phyloP scores from a whole-genome alignment of 129 eudicot genomes.

The Artemisia annua region DNA sequence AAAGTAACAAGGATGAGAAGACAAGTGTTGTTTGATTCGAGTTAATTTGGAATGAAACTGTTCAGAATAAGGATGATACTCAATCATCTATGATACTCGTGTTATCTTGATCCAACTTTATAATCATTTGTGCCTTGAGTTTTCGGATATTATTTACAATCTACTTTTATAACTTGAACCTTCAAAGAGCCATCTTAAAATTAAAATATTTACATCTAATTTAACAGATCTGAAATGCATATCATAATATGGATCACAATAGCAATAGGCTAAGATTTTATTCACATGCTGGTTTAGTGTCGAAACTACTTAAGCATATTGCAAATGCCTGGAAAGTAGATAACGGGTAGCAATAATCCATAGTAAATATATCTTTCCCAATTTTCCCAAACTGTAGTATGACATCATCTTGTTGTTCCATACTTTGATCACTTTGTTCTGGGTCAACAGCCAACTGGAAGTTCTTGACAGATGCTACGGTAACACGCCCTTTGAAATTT shows the following conservation, averaged over 20 bases:
- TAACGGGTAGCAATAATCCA: slow-evolving; percentile 73
- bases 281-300: slow-evolving; percentile 77
- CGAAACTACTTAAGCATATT: slow-evolving; percentile 71
- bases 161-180: not conserved
- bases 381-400: slow-evolving; percentile 78
- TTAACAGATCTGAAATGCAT: not conserved
- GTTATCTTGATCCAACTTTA: slow-evolving; percentile 11
- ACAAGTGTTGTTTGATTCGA: slow-evolving; percentile 36
- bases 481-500: slow-evolving; percentile 79
- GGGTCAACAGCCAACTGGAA: slow-evolving; percentile 61
- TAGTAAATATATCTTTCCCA: slow-evolving; percentile 68
- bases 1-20: slow-evolving; percentile 38
- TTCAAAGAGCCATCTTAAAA: not conserved
- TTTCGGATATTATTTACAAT: not conserved
- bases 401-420: slow-evolving; percentile 57
- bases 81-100: slow-evolving; percentile 11
- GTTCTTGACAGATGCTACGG: slow-evolving; percentile 84
- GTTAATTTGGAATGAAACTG: not conserved
- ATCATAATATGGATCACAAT: not conserved
- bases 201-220: not conserved
- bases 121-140: not conserved
- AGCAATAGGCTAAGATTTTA: slow-evolving; percentile 24
- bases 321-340: slow-evolving; percentile 81
- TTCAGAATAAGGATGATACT: slow-evolving; percentile 22
- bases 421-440: slow-evolving; percentile 31